Percentiles rank a stretch among this genome's conserved stretches.
phyloP scores from a whole-genome alignment of 176 grass and related monocot species.

The Aegilops tauschii region DNA sequence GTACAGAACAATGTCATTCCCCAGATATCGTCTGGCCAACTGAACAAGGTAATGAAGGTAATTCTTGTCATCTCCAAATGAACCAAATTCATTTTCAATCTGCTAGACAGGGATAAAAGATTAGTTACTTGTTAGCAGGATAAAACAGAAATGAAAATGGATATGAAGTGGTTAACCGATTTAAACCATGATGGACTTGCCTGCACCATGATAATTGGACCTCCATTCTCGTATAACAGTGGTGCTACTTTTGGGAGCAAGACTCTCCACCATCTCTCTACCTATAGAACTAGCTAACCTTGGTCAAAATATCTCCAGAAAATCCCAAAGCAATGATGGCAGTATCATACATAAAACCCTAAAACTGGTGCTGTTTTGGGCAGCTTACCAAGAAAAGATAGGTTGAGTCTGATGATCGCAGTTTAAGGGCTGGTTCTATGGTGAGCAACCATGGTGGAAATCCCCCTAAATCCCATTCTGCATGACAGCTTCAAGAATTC shows the following conservation, averaged over 20 bases:
- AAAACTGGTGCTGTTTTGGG: background rate
- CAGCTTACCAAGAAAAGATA: conserved; percentile 79
- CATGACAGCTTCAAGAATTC: conserved; percentile 17
- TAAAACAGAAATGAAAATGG: conserved; percentile 4
- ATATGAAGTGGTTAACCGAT: background rate
- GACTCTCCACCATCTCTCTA: conserved; percentile 87
- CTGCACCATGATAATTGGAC: conserved; percentile 94
- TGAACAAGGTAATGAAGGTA: conserved; percentile 77
- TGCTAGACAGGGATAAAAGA: conserved; percentile 29
- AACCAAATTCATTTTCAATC: conserved; percentile 99
- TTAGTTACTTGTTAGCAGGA: conserved; percentile 36
- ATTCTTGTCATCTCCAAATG: conserved; percentile 83
- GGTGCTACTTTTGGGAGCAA: conserved; percentile 74
- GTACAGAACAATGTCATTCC: conserved; percentile 71
- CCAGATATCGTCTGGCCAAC: conserved; percentile 81
- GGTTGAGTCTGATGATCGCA: conserved; percentile 77
- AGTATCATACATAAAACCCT: background rate
- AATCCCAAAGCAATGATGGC: conserved; percentile 15
- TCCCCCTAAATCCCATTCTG: conserved; percentile 97
- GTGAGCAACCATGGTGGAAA: conserved; percentile 95
- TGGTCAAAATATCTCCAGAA: conserved; percentile 30
- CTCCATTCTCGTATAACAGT: conserved; percentile 79
- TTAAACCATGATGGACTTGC: conserved; percentile 42
- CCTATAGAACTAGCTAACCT: conserved; percentile 46
- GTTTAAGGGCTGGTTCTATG: conserved; percentile 73